Conservation (phyloP, 371 early-diverging fungal species). For the Lichtheimia ornata region DNA sequence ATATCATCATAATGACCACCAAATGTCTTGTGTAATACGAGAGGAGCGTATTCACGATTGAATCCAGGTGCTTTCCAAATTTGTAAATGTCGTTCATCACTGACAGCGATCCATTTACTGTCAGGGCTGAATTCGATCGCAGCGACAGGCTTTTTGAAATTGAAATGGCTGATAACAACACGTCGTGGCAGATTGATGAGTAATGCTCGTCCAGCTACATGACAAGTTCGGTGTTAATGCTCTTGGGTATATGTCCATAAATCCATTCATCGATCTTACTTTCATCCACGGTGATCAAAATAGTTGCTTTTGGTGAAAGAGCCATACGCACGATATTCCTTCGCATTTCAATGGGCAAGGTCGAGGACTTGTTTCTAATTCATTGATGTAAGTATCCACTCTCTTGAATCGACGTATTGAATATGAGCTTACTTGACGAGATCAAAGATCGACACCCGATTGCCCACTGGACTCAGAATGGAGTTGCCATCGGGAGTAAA, state of each 20-base stretch:
- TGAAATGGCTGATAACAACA: slow-evolving; percentile 83
- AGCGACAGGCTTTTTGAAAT: slow-evolving; percentile 80
- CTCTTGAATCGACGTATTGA: background rate
- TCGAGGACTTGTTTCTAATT: slow-evolving; percentile 82
- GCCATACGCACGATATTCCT: slow-evolving; percentile 89
- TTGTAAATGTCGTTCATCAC: slow-evolving; percentile 82
- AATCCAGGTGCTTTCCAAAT: slow-evolving; percentile 95
- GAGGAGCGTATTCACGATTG: slow-evolving; percentile 89
- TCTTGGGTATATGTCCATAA: background rate
- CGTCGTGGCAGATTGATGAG: slow-evolving; percentile 85
- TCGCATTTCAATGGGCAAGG: slow-evolving; percentile 91
- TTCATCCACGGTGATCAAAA: slow-evolving; percentile 91
- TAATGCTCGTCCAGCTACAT: slow-evolving; percentile 82
- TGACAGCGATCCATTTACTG: slow-evolving; percentile 83
- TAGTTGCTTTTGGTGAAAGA: slow-evolving; percentile 84
- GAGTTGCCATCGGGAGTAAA: slow-evolving; percentile 96
- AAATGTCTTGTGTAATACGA: slow-evolving; percentile 76
- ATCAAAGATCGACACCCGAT: slow-evolving; percentile 93
- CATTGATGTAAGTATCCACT: background rate
- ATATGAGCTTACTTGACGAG: slow-evolving; percentile 76
- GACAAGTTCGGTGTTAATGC: background rate
- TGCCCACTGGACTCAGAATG: slow-evolving; percentile 94
- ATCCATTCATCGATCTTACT: slow-evolving; percentile 39
- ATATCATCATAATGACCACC: slow-evolving; percentile 92
- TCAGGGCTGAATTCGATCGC: slow-evolving; percentile 84